A percentile compares a stretch with the other conserved stretches of the same genome.
These are phyloP conservation scores for Darksidea phi DNA, from an alignment of 495 filamentous ascomycete genomes.

Conservation along the genomic window DNA sequence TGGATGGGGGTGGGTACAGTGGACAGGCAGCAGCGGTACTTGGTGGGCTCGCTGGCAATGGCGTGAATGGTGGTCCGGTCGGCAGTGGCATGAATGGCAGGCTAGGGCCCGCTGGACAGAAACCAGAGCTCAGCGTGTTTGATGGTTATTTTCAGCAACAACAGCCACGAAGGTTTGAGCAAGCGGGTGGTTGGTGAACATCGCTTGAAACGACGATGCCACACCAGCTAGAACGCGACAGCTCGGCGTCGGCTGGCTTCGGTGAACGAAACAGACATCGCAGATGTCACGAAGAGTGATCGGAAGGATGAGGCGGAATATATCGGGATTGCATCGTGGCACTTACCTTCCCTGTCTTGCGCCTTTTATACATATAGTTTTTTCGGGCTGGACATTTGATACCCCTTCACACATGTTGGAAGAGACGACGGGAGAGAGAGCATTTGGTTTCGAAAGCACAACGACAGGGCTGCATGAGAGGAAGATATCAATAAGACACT, in stretches of 20 bases:
- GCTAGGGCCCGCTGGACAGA: neutral
- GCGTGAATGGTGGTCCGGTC: neutral
- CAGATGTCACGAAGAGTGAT: too few species aligned
- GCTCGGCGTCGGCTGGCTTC: neutral
- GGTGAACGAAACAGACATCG: too few species aligned
- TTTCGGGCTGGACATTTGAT: constrained; percentile 3
- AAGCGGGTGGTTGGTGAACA: neutral
- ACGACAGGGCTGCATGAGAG: neutral
- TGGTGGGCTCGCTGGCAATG: constrained; percentile 5
- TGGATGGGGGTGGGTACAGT: constrained; percentile 29
- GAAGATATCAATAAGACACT: neutral
- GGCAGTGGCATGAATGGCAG: neutral
- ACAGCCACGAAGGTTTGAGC: constrained; percentile 12
- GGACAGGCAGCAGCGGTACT: constrained; percentile 17
- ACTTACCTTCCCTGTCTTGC: too few species aligned
- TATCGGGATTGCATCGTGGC: too few species aligned
- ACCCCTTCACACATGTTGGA: constrained; percentile 27
- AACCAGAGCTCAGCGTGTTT: constrained; percentile 29
- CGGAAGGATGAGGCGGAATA: too few species aligned
- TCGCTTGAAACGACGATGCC: neutral
- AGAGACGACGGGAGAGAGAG: neutral
- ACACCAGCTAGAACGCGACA: neutral
- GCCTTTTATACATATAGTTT: neutral
- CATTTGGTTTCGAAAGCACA: neutral
- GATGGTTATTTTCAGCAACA: constrained; percentile 26